Evolutionary conservation across 179 eudicot genomes (phyloP), one percentile per base, ranked within the genome.

Genomic region (Corrigiola litoralis): DNA sequence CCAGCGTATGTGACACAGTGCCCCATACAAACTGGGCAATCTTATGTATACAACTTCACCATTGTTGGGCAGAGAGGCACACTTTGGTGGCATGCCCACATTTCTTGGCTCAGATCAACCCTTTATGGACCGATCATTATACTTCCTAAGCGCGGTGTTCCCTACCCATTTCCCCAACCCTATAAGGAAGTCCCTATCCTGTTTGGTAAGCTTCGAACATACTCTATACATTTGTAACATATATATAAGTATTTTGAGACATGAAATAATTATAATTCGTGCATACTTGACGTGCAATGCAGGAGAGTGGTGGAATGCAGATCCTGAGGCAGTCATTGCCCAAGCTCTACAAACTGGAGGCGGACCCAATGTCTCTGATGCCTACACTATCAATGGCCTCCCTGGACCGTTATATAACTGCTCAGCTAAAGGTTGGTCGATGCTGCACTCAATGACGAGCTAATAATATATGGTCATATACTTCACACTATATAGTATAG

Each of bases 261-360:
- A 50, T 42, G 21, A 28, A 40, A 40, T 25, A 27, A 10, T n/a
- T 12, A 36, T 16, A 28, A 29, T 21, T 63, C 42, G 21, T 36
- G n/a, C 27, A 31, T 5, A 38, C 21, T 16, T 17, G 28, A 32
- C 29, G 52, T 1, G 36, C 11, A 29, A 3, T 66, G 56, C 28
- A 71, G 80, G 80, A 33, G 76, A 71, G 29, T 71, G 76, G 80
- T 76, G 76, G 76, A 71, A 72, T 51, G 77, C 67, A 12, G 80
- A 77, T 53, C 56, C 72, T 33, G 80, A 77, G 67, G 74, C 68
- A 8, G 48, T 77, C 38, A 58, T 72, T 20, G 40, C 38, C 17
- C 80, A 77, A 68, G 77, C 77, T 4, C 36, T 56, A 8, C 67
- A 58, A 46, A 67, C 73, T 0, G 80, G 80, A 63, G 76, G 73